Evolutionary conservation across 2,329 filamentous ascomycete genomes (phyloP).

Genomic region (Botrytis elliptica): DNA sequence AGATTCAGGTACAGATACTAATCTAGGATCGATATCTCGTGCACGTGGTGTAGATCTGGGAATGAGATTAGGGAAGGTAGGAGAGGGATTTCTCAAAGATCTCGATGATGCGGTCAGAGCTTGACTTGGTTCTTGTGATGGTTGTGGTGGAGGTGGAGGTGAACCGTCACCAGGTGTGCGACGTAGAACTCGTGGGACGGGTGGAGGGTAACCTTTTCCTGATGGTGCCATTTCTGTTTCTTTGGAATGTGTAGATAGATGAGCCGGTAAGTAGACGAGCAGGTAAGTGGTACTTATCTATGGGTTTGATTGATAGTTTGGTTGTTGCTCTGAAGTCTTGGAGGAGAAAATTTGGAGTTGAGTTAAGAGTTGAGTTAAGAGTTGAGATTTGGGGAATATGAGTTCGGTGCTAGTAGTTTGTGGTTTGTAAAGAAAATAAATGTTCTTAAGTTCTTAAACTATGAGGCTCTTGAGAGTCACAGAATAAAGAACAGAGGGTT

Average conservation of each 20-base stretch:
- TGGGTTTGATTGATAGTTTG: background rate
- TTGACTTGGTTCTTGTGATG: background rate
- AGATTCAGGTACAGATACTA: background rate
- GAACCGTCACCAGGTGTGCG: background rate
- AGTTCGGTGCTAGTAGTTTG: background rate
- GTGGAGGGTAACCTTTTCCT: background rate
- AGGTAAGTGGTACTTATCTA: background rate
- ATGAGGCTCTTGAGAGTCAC: background rate
- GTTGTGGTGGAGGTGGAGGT: background rate
- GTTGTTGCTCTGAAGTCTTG: background rate
- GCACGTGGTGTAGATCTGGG: background rate
- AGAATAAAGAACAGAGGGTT: accelerated
- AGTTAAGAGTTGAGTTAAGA: too few species aligned
- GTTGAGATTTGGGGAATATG: too few species aligned
- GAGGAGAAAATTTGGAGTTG: too few species aligned
- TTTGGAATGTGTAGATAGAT: background rate
- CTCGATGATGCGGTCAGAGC: accelerated
- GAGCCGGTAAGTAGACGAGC: background rate
- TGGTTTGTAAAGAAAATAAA: background rate
- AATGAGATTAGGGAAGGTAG: background rate
- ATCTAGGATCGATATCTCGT: background rate
- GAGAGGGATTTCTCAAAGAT: background rate
- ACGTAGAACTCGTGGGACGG: background rate
- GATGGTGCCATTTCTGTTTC: background rate
- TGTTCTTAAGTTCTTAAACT: background rate